Percentiles rank a stretch among this genome's conserved stretches.
Evolutionary conservation across 2,329 filamentous ascomycete species (phyloP).

Genomic region (Aspergillus sp.): DNA sequence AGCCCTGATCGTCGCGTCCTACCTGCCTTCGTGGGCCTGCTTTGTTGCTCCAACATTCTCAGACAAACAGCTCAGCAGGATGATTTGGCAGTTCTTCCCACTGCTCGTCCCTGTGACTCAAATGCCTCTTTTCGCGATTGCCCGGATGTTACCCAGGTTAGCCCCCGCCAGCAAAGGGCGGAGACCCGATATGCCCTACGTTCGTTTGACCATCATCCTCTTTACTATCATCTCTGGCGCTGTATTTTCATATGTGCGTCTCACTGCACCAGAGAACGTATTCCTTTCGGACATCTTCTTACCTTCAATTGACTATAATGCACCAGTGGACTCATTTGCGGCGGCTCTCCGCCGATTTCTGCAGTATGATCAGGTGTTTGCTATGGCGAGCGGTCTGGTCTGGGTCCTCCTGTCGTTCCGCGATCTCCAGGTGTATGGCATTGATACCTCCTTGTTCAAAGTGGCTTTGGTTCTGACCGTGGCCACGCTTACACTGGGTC

Average conservation of each 20-base stretch:
- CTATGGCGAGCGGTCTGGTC: slow-evolving; percentile 1
- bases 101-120: slow-evolving; percentile 7
- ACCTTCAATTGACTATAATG: not conserved
- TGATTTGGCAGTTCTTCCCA: slow-evolving; percentile 13
- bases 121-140: not conserved
- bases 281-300: slow-evolving; percentile 1
- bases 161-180: too few species aligned
- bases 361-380: slow-evolving; percentile 10
- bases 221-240: not conserved
- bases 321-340: slow-evolving; percentile 1
- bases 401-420: slow-evolving; percentile 8
- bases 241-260: not conserved
- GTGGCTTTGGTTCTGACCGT: not conserved
- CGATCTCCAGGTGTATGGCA: slow-evolving; percentile 6
- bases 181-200: not conserved
- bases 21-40: slow-evolving; percentile 1
- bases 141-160: not conserved
- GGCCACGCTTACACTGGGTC: not conserved
- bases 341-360: slow-evolving; percentile 1
- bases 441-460: not conserved
- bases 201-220: not conserved
- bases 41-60: slow-evolving; percentile 6
- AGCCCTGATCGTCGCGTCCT: slow-evolving; percentile 3
- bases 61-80: slow-evolving; percentile 2
- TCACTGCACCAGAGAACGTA: not conserved